Evolutionary conservation across 306 rosid species (phyloP).

Genomic region (Glycine soja): DNA sequence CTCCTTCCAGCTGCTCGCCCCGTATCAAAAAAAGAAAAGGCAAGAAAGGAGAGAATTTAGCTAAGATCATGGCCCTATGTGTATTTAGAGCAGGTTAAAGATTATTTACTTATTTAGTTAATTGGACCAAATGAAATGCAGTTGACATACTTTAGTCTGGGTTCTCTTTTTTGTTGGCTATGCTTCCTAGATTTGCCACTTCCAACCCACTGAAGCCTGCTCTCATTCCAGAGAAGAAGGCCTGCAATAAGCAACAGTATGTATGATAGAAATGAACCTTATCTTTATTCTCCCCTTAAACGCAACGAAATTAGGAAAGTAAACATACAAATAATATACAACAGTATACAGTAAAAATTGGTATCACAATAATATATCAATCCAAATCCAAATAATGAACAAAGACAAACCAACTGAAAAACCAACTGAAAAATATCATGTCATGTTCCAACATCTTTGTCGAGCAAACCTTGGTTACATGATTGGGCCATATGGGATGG

Average conservation of each 20-base stretch:
- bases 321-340: constrained; percentile 11
- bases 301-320: constrained; percentile 3
- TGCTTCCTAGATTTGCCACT: constrained; percentile 61
- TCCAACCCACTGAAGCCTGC: constrained; percentile 87
- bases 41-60: too few species aligned
- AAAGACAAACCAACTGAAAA: constrained; percentile 16
- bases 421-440: constrained; percentile 15
- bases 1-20: too few species aligned
- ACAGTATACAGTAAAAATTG: constrained; percentile 20
- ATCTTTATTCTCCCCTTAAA: constrained; percentile 24
- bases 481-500: background rate
- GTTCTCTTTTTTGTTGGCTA: constrained; percentile 61
- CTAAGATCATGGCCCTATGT: too few species aligned
- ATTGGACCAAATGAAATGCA: too few species aligned
- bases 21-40: too few species aligned
- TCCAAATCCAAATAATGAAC: constrained; percentile 6
- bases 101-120: too few species aligned
- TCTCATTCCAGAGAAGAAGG: constrained; percentile 88
- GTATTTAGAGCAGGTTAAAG: too few species aligned
- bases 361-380: background rate
- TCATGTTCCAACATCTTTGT: constrained; percentile 27
- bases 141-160: constrained; percentile 59
- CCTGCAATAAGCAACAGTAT: constrained; percentile 61
- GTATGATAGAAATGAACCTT: constrained; percentile 29
- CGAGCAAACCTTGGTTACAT: constrained; percentile 23